A percentile compares a stretch with the other conserved stretches of the same genome.
Conservation (phyloP, 2,329 filamentous ascomycete genomes). For the Colletotrichum sp. region DNA sequence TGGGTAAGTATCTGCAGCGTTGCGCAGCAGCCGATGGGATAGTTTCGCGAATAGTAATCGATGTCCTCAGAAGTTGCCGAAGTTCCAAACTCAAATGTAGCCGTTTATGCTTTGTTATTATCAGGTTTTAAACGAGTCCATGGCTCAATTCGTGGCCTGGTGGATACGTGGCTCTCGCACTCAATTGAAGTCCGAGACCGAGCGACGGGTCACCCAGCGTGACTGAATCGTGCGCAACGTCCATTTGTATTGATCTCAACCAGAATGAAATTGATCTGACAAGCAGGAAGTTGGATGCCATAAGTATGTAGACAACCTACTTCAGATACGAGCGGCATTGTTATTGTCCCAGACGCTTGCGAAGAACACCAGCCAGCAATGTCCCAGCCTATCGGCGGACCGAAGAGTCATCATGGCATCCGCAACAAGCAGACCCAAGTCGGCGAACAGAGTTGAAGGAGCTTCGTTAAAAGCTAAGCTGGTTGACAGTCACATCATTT, state of each 20-base stretch:
- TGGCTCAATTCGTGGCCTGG: not conserved
- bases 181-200: not conserved
- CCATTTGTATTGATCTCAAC: accelerated
- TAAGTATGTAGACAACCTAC: not conserved
- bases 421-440: not conserved
- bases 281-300: accelerated
- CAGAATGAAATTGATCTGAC: accelerated
- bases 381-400: not conserved
- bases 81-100: not conserved
- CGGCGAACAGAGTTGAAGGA: not conserved
- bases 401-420: not conserved
- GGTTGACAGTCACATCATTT: not conserved
- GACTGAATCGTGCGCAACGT: not conserved
- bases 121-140: not conserved
- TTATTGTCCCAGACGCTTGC: accelerated
- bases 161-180: not conserved
- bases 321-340: no score
- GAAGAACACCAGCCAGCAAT: not conserved
- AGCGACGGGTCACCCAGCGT: not conserved
- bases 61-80: not conserved
- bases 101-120: not conserved
- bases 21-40: not conserved
- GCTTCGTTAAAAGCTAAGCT: not conserved
- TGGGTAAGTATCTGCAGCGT: not conserved
- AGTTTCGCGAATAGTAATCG: not conserved